Evolutionary conservation across 192 early-diverging fungal species (phyloP), one percentile per base, ranked within the genome.

Genomic region (Piromyces sp.): DNA sequence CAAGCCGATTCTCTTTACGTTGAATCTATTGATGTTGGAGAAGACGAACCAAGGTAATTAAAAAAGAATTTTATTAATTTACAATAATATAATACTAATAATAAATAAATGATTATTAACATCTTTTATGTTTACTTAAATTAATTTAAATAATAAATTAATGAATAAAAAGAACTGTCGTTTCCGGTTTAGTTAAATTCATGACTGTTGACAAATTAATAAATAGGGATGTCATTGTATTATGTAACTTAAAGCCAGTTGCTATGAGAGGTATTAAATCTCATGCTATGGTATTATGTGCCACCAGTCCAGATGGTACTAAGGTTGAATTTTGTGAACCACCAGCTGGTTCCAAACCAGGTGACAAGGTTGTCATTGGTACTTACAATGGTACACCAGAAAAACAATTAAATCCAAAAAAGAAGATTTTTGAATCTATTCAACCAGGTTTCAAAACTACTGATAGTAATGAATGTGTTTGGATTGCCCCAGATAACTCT

Each of bases 1-100:
- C 51, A 68, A 68, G 97, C 97, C 5, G 97, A 99, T 85, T 88
- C 96, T 14, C 88, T 99, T 22, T 99, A 99, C 84, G 95, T 99
- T 30, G 97, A 99, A 87, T 87, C 93, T 83, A 95, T 99, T 83
- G 96, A 98, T 84, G 85, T 93, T 31, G 96, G 96, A 81, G 97
- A 98, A 85, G 91, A 68, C 5, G 51, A 68, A 68, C 51, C 51
- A 68, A 68, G 51, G 51, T 68, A 68, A 68, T 17, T 17, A 40
- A n/a, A n/a, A n/a, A n/a, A n/a, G n/a, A n/a, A n/a, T n/a, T n/a
- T n/a, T n/a, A n/a, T n/a, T n/a, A n/a, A n/a, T n/a, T n/a, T n/a
- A n/a, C n/a, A n/a, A n/a, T n/a, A n/a, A n/a, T n/a, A n/a, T n/a
- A n/a, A n/a, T n/a, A n/a, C n/a, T n/a, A n/a, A n/a, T n/a, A n/a